Base-by-base conservation (phyloP, 148 eudicot species). In the Cornus suecica region DNA sequence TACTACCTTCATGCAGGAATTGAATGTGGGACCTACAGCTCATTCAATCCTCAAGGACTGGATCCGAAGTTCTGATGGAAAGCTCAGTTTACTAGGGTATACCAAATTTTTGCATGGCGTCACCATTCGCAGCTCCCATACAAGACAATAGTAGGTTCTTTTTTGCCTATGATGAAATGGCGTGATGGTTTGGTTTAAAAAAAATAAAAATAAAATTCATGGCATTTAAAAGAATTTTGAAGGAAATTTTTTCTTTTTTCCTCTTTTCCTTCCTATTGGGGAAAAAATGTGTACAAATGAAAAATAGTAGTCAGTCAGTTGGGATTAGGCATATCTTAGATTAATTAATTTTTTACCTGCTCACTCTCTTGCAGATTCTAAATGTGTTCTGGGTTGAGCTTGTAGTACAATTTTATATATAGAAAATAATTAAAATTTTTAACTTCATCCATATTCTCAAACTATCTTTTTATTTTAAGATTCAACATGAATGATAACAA, bases 61-160 rank as follows among this genome's bases (percentile, higher is more conserved):
- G 93, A 87, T 87, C 42, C 78, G 90, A 56, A 76, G 69, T 77
- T 79, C 89, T 10, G 90, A 89, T 26, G 90, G 92, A 48, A 89
- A 84, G 64, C 82, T 87, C 77, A 89, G 84, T 80, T 86, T 85
- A 37, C 84, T 87, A 58, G 93, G 90, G 54, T 89, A 83, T 81
- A 89, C 90, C 31, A 87, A 89, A 86, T 87, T 87, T 87, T 86
- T 89, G 83, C 90, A 89, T 75, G 93, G 93, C 41, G 90, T 89
- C 74, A 85, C 92, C 28, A 75, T 87, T 78, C 89, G 89, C 64
- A 81, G 81, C 66, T 11, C 84, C 20, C 78, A 81, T 76, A 68
- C 82, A 81, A 84, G 87, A 78, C 84, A 81, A 24, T 77, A 74
- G 9, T 84, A 84, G 82, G 62, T 42, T 24, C 72, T 6, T 66